These are phyloP conservation scores for Zostera marina DNA, from an alignment of 116 monocot genomes.

Conservation along the genomic window DNA sequence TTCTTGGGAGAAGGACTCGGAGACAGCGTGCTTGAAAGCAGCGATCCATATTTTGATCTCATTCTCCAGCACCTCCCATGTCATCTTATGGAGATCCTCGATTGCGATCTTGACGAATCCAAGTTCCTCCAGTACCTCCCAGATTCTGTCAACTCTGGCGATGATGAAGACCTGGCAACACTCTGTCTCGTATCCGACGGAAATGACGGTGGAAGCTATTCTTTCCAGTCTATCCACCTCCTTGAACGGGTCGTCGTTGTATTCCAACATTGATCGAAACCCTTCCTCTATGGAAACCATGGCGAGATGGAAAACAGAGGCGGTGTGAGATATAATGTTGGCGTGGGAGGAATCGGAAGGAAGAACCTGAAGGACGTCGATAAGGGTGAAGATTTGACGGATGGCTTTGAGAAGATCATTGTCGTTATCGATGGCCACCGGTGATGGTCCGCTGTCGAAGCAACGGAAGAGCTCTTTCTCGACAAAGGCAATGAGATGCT, in stretches of 20 bases:
- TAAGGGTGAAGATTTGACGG: slow-evolving; percentile 23
- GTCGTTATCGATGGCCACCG: background rate
- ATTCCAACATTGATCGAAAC: slow-evolving; percentile 44
- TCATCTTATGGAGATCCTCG: slow-evolving; percentile 45
- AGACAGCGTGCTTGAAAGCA: slow-evolving; percentile 19
- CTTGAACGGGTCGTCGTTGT: background rate
- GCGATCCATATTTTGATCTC: slow-evolving; percentile 43
- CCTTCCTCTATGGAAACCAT: slow-evolving; percentile 76
- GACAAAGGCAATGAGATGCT: slow-evolving; percentile 21
- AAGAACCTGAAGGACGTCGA: slow-evolving; percentile 5
- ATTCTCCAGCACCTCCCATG: slow-evolving; percentile 38
- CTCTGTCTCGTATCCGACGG: slow-evolving; percentile 37
- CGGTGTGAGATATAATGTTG: slow-evolving; percentile 14
- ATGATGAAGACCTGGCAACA: slow-evolving; percentile 31
- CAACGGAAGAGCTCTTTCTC: slow-evolving; percentile 23
- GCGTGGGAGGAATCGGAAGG: slow-evolving; percentile 7
- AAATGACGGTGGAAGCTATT: slow-evolving; percentile 34
- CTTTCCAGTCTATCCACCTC: slow-evolving; percentile 13
- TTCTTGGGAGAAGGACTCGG: slow-evolving; percentile 21
- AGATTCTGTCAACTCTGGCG: slow-evolving; percentile 26
- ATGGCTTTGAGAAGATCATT: slow-evolving; percentile 24
- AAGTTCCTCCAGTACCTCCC: slow-evolving; percentile 10
- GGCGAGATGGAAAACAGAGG: slow-evolving; percentile 30
- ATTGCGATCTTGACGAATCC: slow-evolving; percentile 46
- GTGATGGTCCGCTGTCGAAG: background rate